Evolutionary conservation across 331 rosid genomes (phyloP), one percentile per base, ranked within the genome.

Genomic region (Cydonia oblonga): DNA sequence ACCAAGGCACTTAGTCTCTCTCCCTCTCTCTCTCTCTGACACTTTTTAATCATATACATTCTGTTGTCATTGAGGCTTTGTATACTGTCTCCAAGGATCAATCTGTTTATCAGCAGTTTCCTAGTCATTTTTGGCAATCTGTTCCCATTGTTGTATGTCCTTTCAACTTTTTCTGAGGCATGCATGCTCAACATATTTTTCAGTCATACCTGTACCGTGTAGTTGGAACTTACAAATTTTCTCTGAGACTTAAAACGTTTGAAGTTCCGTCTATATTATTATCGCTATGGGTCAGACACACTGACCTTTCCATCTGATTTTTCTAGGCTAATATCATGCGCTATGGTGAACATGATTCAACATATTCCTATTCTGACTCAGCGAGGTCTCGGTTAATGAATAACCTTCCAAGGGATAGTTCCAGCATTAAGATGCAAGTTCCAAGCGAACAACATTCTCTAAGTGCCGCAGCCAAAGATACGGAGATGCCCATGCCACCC

Each of bases 401-500:
- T 83, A 70, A 78, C 74, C 62, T 81, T 74, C 53, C 89, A 40
- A 72, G 61, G 66, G 93, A 87, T 78, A 78, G 66, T 68, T 83
- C 89, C 53, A 73, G 79, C 76, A 69, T 42, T 73, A 70, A 82
- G 72, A 84, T 79, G 76, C 83, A 82, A 79, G 76, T 71, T 57
- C 78, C 76, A 68, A 75, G 72, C 3, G 75, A 84, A 61, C 69
- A 81, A 72, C 84, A 78, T 73, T 81, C 90, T 79, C 73, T 83
- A 46, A 72, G 82, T 75, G 79, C 86, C 68, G 75, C 80, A 44
- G 63, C 83, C 70, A 82, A 68, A 74, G 98, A 93, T 80, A 62
- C 80, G 32, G 97, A 90, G 88, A 89, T 93, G 90, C 97, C 97
- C 63, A 83, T 93, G 75, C 98, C 97, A 71, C 98, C 98, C 80